phyloP scores from a whole-genome alignment of 257 asterid species.

The Solanum rostratum region DNA sequence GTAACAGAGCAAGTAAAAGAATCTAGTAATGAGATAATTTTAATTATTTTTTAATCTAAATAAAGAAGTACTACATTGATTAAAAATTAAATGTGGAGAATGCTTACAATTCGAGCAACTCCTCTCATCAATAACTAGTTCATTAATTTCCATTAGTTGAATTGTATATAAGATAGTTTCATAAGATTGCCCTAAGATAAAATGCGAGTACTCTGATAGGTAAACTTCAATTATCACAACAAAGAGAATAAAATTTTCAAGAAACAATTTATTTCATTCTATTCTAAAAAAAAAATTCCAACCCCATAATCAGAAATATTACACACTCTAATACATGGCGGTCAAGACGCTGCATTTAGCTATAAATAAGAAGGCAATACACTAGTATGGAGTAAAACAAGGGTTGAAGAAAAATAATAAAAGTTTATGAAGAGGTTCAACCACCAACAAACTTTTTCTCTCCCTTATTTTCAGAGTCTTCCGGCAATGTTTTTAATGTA shows the following conservation, averaged over 20 bases:
- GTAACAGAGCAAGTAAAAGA: neutral
- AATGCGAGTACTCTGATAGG: neutral
- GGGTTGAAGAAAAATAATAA: neutral
- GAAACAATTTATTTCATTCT: neutral
- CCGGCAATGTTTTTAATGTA: conserved; percentile 20
- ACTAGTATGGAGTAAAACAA: neutral
- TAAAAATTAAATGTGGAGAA: too few relatives aligned
- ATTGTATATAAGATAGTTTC: neutral
- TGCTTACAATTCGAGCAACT: too few relatives aligned
- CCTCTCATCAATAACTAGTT: too few relatives aligned
- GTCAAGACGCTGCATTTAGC: neutral
- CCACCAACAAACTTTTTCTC: conserved; percentile 20
- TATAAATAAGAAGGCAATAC: neutral
- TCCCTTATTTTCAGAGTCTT: neutral
- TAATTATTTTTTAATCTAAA: too few relatives aligned
- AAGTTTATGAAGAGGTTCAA: conserved; percentile 7
- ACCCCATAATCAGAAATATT: neutral
- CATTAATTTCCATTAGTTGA: neutral
- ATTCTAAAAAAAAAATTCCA: neutral
- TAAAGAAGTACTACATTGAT: too few relatives aligned
- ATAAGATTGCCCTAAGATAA: neutral
- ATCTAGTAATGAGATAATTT: neutral
- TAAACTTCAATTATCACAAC: neutral
- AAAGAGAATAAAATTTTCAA: neutral
- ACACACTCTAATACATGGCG: neutral